phyloP scores from a whole-genome alignment of 2,329 filamentous ascomycete genomes.

The Aquanectria penicillioides region DNA sequence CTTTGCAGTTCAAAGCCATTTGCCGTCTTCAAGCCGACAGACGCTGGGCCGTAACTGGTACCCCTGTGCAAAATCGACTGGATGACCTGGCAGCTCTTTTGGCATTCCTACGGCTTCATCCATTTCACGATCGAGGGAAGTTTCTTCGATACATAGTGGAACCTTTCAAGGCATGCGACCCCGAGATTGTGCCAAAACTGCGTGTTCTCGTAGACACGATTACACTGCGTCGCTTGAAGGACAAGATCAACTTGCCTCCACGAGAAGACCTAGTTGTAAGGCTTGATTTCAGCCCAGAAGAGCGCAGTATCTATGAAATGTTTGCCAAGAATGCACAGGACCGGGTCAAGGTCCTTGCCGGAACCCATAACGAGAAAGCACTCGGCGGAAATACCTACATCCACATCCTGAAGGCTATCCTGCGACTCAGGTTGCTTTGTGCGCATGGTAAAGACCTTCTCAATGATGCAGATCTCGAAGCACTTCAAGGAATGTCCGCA shows the following conservation, averaged over 20 bases:
- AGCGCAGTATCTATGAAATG: conserved; percentile 82
- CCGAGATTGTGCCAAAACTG: conserved; percentile 84
- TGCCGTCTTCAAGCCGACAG: conserved; percentile 81
- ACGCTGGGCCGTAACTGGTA: conserved; percentile 97
- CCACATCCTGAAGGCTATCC: conserved; percentile 90
- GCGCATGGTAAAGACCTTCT: conserved; percentile 94
- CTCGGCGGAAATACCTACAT: conserved; percentile 90
- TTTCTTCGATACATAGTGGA: conserved; percentile 84
- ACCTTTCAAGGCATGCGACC: conserved; percentile 88
- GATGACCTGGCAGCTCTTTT: conserved; percentile 90
- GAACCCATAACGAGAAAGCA: conserved; percentile 65
- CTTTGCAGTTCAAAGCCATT: conserved; percentile 85
- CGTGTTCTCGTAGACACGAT: conserved; percentile 94
- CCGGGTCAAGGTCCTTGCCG: conserved; percentile 80
- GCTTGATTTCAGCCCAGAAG: conserved; percentile 79
- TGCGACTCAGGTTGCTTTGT: conserved; percentile 88
- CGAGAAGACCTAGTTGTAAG: conserved; percentile 77
- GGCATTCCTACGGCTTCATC: conserved; percentile 84
- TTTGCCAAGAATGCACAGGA: conserved; percentile 85
- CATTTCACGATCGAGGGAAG: conserved; percentile 80
- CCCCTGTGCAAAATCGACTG: conserved; percentile 92
- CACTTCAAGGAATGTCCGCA: conserved; percentile 82
- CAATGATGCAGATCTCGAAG: conserved; percentile 81
- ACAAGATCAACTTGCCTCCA: conserved; percentile 84
- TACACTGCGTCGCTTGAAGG: conserved; percentile 89